A percentile compares a stretch with the other conserved stretches of the same genome.
Conservation (phyloP, 1,284 basidiomycete species). For the Puccinia hordei region DNA sequence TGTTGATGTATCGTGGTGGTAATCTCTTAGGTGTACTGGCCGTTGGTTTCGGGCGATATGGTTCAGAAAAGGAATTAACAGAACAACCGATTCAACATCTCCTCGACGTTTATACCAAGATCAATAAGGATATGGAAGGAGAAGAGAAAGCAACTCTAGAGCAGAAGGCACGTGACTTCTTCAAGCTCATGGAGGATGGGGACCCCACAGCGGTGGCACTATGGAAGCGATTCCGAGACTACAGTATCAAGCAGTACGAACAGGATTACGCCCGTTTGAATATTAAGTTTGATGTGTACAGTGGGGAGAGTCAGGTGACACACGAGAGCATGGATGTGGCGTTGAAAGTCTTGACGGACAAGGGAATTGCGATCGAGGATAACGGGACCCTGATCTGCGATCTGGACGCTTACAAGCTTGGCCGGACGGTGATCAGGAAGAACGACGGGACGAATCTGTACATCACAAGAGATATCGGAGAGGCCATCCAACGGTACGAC, state of each 20-base stretch:
- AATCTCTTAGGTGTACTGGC: constrained; percentile 83
- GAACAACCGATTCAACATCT: constrained; percentile 92
- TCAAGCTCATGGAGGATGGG: constrained; percentile 95
- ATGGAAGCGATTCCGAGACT: constrained; percentile 89
- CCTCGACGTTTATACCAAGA: constrained; percentile 89
- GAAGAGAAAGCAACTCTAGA: constrained; percentile 63
- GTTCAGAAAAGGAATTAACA: constrained; percentile 78
- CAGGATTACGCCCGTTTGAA: constrained; percentile 88
- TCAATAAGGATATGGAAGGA: constrained; percentile 75
- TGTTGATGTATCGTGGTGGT: constrained; percentile 4
- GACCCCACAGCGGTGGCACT: constrained; percentile 79
- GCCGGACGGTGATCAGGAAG: constrained; percentile 86
- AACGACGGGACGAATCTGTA: constrained; percentile 98
- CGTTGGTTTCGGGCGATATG: constrained; percentile 88
- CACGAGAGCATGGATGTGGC: constrained; percentile 76
- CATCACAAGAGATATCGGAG: constrained; percentile 96
- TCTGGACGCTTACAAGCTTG: constrained; percentile 82
- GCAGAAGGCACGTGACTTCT: constrained; percentile 81
- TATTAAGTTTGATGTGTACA: constrained; percentile 89
- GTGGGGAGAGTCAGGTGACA: constrained; percentile 86
- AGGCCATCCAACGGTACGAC: constrained; percentile 86
- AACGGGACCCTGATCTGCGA: constrained; percentile 78
- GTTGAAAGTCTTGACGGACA: constrained; percentile 67
- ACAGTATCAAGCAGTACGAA: constrained; percentile 88
- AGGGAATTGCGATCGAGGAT: constrained; percentile 67